Evolutionary conservation across 2,329 filamentous ascomycete genomes (phyloP).

Genomic region (Beauveria scarabaeidicola): DNA sequence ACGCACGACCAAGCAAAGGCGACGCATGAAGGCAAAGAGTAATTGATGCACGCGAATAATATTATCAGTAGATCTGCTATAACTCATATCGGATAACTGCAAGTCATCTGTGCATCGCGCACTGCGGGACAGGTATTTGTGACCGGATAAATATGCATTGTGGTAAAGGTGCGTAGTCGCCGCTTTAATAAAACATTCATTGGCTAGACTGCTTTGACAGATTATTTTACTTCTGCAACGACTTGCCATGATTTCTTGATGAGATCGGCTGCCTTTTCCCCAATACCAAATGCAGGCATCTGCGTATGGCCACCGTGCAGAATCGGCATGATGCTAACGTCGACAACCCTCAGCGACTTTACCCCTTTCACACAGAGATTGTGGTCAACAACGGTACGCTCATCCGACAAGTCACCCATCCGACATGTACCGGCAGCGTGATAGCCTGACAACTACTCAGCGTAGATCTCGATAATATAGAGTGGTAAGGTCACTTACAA

Average conservation of each 20-base stretch:
- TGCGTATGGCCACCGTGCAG: conserved; percentile 41
- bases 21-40: neutral
- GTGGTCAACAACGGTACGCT: conserved; percentile 41
- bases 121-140: too few species aligned
- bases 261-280: conserved; percentile 41
- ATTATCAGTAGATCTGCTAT: too few species aligned
- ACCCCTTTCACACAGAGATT: conserved; percentile 45
- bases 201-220: neutral
- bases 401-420: conserved; percentile 42
- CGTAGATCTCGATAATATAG: neutral
- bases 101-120: too few species aligned
- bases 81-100: too few species aligned
- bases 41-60: too few species aligned
- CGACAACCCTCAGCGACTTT: conserved; percentile 43
- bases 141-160: too few species aligned
- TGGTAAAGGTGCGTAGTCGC: neutral
- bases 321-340: conserved; percentile 43
- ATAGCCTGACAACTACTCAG: conserved; percentile 30
- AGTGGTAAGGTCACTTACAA: conserved; percentile 30
- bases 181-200: neutral
- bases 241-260: conserved; percentile 29
- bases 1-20: neutral
- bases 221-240: neutral
- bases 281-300: conserved; percentile 51
- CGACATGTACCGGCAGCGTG: conserved; percentile 49